Evolutionary conservation across 1,284 basidiomycete species (phyloP), one percentile per base, ranked within the genome.

Genomic region (Ustilago trichophora): DNA sequence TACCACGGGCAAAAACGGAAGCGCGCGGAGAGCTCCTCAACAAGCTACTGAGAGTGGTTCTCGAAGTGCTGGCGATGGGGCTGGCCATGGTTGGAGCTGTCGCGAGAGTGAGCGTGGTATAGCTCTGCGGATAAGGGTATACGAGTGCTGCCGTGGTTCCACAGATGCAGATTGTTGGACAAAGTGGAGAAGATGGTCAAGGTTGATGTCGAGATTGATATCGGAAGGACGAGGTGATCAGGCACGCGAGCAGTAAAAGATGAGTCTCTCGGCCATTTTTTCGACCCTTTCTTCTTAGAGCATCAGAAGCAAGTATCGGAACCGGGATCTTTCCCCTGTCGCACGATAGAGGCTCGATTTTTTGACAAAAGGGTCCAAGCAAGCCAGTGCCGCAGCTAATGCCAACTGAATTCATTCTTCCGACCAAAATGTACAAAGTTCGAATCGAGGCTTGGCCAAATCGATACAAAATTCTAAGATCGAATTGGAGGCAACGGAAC

Each of bases 21-120:
- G 45, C 42, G 26, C 47, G 47, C 8, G 26, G n/a, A 21, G 50
- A 46, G 32, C 45, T 53, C 45, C 56, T 64, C 47, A 54, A 22
- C 7, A 58, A 31, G 42, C 52, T 62, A 46, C 48, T 56, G 25
- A 72, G 60, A 24, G 59, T 65, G 13, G 57, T 53, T 36, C 70
- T 63, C 25, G 70, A 72, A 6, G 59, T 62, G 45, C 51, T 72
- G 9, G 70, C 70, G 19, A 72, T 54, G 4, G 70, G 64, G 29
- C 70, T 72, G 13, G 70, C 70, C 70, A 72, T 72, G 27, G 13
- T 47, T 29, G 27, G 27, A n/a, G n/a, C n/a, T n/a, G n/a, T n/a
- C n/a, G n/a, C n/a, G n/a, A n/a, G n/a, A n/a, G n/a, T n/a, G n/a
- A n/a, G n/a, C n/a, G n/a, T n/a, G n/a, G n/a, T n/a, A n/a, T n/a